Evolutionary conservation across 768 basidiomycete genomes (phyloP).

Genomic region (Trametes cinnabarina): DNA sequence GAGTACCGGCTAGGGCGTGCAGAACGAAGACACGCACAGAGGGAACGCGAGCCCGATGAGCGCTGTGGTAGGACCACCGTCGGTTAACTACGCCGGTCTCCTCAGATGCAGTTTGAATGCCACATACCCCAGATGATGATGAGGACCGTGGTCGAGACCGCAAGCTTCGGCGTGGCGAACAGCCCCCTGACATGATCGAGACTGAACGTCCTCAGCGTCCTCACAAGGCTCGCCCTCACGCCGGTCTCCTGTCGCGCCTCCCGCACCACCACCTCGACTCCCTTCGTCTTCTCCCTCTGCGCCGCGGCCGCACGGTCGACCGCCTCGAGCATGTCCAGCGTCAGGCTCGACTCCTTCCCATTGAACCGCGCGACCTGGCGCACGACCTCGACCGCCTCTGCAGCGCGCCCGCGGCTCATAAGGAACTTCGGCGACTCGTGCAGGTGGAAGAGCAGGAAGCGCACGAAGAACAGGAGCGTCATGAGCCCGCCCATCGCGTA

Average conservation of each 20-base stretch:
- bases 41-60: slow-evolving; percentile 79
- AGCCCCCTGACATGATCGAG: slow-evolving; percentile 44
- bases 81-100: too few relatives aligned
- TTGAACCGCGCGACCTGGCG: slow-evolving; percentile 64
- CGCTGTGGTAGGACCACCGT: slow-evolving; percentile 38
- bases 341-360: slow-evolving; percentile 46
- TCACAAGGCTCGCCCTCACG: slow-evolving; percentile 35
- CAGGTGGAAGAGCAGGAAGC: slow-evolving; percentile 65
- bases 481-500: slow-evolving; percentile 71
- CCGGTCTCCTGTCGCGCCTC: slow-evolving; percentile 32
- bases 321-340: slow-evolving; percentile 46
- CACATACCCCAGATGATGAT: slow-evolving; percentile 52
- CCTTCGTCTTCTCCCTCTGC: neutral
- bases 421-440: slow-evolving; percentile 72
- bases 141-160: slow-evolving; percentile 48
- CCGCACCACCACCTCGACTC: slow-evolving; percentile 14
- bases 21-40: slow-evolving; percentile 38
- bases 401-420: slow-evolving; percentile 65
- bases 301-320: slow-evolving; percentile 10
- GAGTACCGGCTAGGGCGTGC: neutral
- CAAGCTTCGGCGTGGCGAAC: slow-evolving; percentile 50
- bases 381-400: slow-evolving; percentile 58
- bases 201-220: slow-evolving; percentile 42
- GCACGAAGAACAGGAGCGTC: slow-evolving; percentile 57
- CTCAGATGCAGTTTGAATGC: neutral